Evolutionary conservation across 2,329 filamentous ascomycete species (phyloP), one percentile per base, ranked within the genome.

Genomic region (Pestalotiopsis fici): DNA sequence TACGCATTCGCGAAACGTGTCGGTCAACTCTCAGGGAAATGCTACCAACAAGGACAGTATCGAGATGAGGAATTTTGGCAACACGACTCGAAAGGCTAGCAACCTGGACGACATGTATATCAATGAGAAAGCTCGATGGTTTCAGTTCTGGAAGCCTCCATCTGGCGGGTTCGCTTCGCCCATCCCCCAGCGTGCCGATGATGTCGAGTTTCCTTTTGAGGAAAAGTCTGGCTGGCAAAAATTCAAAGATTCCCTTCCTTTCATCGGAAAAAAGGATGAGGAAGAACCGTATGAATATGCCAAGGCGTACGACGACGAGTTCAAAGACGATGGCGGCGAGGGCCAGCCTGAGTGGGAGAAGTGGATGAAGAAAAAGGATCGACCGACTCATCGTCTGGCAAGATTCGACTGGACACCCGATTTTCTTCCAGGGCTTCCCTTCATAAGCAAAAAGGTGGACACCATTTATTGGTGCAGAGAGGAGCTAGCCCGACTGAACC

Each of bases 401-500:
- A 80, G 80, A 0, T 88, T 87, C 56, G 83, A 82, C 1, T 85
- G 85, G 77, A 83, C 81, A 0, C 86, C 85, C 1, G 71, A 71
- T 50, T 98, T 92, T 91, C 89, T 97, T 77, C 91, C 92, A 2
- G 88, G 90, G 0, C 77, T 97, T n/a, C 93, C 92, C 4, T 80
- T 94, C 1, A 78, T 97, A 62, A 94, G 93, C 65, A 91, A 93
- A 77, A 98, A 98, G 79, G 95, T 98, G 1, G 96, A 99, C 77
- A 95, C 92, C 0, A 98, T 99, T 71, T 94, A 97, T 75, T 92
- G 95, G 83, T 97, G 94, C 73, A 92, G 96, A 3, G 89, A 90
- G 70, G 92, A 98, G 78, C 80, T 99, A 31, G 95, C 96, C 21
- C 89, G 93, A 15, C 83, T 98, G 21, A 99, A 98, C 72, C 76